phyloP scores from a whole-genome alignment of 2,329 filamentous ascomycete genomes.

The Aureobasidium pullulans region DNA sequence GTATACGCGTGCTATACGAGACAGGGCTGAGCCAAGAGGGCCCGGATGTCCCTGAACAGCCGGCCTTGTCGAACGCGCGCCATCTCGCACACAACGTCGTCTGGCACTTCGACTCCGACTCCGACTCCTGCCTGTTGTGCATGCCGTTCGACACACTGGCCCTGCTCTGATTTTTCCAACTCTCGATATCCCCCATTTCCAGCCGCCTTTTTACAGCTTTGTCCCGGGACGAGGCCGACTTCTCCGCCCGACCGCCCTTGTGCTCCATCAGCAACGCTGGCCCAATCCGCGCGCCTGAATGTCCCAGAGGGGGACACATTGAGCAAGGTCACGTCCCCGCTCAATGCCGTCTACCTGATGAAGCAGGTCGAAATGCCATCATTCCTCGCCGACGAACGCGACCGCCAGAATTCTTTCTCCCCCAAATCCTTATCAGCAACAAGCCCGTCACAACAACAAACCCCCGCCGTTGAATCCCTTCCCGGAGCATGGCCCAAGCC shows the following conservation, averaged over 20 bases:
- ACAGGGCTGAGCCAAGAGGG: not conserved
- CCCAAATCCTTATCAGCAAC: conserved; percentile 19
- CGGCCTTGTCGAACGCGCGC: not conserved
- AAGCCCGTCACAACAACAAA: conserved; percentile 13
- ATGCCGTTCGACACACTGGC: not conserved
- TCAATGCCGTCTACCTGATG: conserved; percentile 36
- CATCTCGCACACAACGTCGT: conserved; percentile 8
- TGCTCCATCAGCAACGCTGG: conserved; percentile 19
- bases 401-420: conserved; percentile 26
- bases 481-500: conserved; percentile 23
- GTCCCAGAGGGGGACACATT: conserved; percentile 25
- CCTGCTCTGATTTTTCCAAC: not conserved
- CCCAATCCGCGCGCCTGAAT: conserved; percentile 19
- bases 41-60: not conserved
- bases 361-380: conserved; percentile 46
- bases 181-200: not conserved
- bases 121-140: not conserved
- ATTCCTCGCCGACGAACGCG: conserved; percentile 40
- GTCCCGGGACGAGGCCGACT: not conserved
- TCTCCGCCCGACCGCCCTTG: not conserved
- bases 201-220: not conserved
- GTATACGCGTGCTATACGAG: not conserved
- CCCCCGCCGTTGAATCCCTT: conserved; percentile 19
- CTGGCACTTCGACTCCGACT: not conserved
- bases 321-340: conserved; percentile 22